Conservation (phyloP, 257 asterid species). For the Osmanthus fragrans region DNA sequence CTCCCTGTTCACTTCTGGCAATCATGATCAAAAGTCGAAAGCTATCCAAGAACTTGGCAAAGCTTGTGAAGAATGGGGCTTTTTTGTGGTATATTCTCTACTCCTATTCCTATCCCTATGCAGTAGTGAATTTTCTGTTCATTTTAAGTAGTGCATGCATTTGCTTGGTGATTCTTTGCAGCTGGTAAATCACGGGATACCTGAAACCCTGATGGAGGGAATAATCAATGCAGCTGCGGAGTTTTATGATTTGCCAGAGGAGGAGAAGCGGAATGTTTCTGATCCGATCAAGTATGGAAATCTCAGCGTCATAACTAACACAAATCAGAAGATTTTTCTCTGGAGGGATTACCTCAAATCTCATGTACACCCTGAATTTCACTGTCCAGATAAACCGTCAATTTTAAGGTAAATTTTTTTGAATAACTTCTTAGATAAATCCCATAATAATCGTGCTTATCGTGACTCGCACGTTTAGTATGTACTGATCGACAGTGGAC, state of each 20-base stretch:
- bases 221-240: conserved; percentile 20
- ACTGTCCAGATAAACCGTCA: conserved; percentile 41
- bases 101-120: too few species aligned
- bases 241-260: conserved; percentile 26
- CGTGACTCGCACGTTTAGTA: too few species aligned
- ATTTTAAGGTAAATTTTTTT: too few species aligned
- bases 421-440: too few species aligned
- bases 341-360: conserved; percentile 55
- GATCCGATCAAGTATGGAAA: conserved; percentile 41
- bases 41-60: conserved; percentile 28
- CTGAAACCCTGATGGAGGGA: conserved; percentile 26
- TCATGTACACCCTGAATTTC: conserved; percentile 45
- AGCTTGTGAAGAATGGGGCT: conserved; percentile 56
- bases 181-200: conserved; percentile 41
- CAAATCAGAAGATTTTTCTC: conserved; percentile 25
- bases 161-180: conserved; percentile 4
- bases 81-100: conserved; percentile 35
- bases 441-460: too few species aligned
- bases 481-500: too few species aligned
- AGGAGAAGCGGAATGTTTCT: conserved; percentile 31
- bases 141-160: too few species aligned
- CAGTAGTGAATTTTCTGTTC: too few species aligned
- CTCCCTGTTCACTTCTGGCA: conserved; percentile 31
- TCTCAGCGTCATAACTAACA: conserved; percentile 16
- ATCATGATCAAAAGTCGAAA: conserved; percentile 28